Base-by-base conservation (phyloP, 345 rosid species). In the Camelina neglecta region DNA sequence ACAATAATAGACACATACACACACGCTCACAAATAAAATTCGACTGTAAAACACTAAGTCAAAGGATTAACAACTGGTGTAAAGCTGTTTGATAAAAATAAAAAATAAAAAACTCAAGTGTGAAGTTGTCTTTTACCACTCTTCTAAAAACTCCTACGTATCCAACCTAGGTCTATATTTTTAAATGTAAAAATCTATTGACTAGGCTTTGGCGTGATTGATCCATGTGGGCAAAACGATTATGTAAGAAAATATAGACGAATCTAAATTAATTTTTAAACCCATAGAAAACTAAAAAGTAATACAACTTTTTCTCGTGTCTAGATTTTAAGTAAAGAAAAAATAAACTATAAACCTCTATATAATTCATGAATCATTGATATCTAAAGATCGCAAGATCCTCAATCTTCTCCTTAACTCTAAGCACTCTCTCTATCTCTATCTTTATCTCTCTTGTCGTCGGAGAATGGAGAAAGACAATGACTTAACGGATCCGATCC, bases 391-490 rank as follows among this genome's bases (percentile, higher is more conserved):
- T 44, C 15, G 0, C 59, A 69, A 76, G 23, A 31, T 35, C 41
- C 18, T 58, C 7, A 4, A 57, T 58, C 53, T 36, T 58, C 50
- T 57, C 26, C 24, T 35, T 9, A 26, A 9, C 44, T 56, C 71
- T 18, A 18, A 64, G 6, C 50, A 6, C 4, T 12, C 16, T 31
- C 26, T 51, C 56, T 42, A 0, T 50, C 38, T 29, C 29, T 51
- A 12, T 45, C 42, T 41, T 4, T 61, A 8, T 8, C 60, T 51
- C 6, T 42, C 47, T 12, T 45, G 9, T 71, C 12, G 29, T 42
- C 5, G 21, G 24, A 72, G 15, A 60, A 83, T 83, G 90, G 87
- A 82, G 75, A 79, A 76, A 61, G 62, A 47, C 11, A 47, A 77
- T 41, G 64, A 60, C 64, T 36, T 36, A 21, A 70, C 13, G 69